Evolutionary conservation across 805 yeast genomes (phyloP), one percentile per base, ranked within the genome.

Genomic region (Ogataea trehaloabstinens): DNA sequence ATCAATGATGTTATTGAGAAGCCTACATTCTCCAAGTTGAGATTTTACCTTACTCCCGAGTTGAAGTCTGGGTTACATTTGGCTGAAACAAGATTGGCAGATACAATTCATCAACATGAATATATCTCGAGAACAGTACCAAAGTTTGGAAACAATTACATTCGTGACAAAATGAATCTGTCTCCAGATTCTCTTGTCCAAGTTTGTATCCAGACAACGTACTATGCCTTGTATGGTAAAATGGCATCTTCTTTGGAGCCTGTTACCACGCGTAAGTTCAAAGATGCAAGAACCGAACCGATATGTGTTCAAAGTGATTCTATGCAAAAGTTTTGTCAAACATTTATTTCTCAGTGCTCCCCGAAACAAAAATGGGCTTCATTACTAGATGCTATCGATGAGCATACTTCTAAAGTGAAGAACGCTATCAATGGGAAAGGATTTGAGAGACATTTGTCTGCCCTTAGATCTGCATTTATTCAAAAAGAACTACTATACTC

Each of bases 361-460:
- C 56, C 64, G 11, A 34, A 48, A 36, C 64, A 66, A 35, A 73
- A 80, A 53, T 74, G 82, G 81, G 39, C 58, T 24, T 30, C 63
- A 49, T 75, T 83, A 45, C 58, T 67, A 20, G 64, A 69, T 20
- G 71, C 82, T 24, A 75, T 87, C 41, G 56, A 63, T 13, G 64
- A 55, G 19, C 90, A 84, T 54, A 64, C 71, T 2, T 51, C 55
- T 6, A 70, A 68, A 42, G 70, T 80, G 37, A 68, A 56, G 13
- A 64, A 59, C 22, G 81, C 87, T 0, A 70, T 80, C 63, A 56
- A 61, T 18, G 91, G 91, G 1, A 55, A 64, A 34, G 89, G 91
- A 2, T 85, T 80, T 55, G 90, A 82, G 55, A 72, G 87, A 46
- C 91, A 85, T 61, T 66, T 82, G 48, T 74, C 76, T 48, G 82